Evolutionary conservation across 139 green algal species (phyloP).

Genomic region (Auxenochlorella protothecoides): DNA sequence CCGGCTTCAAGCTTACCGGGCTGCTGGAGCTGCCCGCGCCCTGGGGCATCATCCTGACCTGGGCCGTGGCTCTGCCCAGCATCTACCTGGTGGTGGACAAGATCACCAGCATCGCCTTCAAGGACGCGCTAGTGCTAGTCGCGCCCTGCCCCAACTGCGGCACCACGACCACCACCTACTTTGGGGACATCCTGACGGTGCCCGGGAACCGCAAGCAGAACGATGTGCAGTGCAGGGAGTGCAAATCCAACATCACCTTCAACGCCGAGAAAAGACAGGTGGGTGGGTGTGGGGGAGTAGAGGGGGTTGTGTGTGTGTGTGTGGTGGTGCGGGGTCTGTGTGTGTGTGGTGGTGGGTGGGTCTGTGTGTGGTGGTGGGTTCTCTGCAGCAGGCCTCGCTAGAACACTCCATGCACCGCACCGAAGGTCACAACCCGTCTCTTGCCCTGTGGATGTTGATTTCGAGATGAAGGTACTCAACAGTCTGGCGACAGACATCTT

Average conservation of each 20-base stretch:
- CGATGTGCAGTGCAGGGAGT: slow-evolving; percentile 53
- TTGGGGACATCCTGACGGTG: slow-evolving; percentile 76
- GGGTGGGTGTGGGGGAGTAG: not conserved
- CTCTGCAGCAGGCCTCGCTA: too few relatives aligned
- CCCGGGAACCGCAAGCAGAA: slow-evolving; percentile 48
- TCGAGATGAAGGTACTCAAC: too few relatives aligned
- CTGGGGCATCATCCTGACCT: slow-evolving; percentile 66
- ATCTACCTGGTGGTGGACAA: slow-evolving; percentile 62
- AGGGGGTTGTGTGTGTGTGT: too few relatives aligned
- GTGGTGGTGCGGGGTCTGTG: too few relatives aligned
- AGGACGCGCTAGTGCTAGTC: slow-evolving; percentile 64
- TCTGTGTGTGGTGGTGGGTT: too few relatives aligned
- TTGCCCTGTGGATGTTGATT: too few relatives aligned
- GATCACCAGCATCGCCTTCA: slow-evolving; percentile 75
- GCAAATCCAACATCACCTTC: slow-evolving; percentile 59
- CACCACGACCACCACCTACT: slow-evolving; percentile 62
- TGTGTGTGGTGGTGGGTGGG: too few relatives aligned
- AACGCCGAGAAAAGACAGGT: slow-evolving; percentile 56
- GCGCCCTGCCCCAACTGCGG: slow-evolving; percentile 71
- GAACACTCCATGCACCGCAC: too few relatives aligned
- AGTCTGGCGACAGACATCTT: too few relatives aligned
- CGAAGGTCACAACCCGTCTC: too few relatives aligned
- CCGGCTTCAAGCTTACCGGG: slow-evolving; percentile 67
- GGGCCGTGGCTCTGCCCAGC: slow-evolving; percentile 69
- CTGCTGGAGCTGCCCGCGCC: slow-evolving; percentile 71